phyloP scores from a whole-genome alignment of 192 early-diverging fungal genomes.

The Coemansia sp. region DNA sequence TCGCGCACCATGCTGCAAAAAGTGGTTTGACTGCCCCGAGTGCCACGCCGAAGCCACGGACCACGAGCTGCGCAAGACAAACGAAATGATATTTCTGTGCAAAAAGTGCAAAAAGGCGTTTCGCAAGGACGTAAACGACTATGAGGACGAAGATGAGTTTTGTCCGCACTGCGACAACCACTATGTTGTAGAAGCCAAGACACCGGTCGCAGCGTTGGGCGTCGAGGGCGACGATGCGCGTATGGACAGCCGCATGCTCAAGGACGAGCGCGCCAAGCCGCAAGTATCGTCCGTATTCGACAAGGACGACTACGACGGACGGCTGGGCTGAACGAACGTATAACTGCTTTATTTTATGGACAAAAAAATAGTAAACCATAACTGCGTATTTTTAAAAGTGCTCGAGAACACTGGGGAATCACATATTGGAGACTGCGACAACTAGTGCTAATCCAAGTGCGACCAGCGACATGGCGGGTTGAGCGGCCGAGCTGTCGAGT shows the following conservation, averaged over 20 bases:
- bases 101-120: conserved; percentile 99
- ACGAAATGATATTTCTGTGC: conserved; percentile 94
- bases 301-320: conserved; percentile 28
- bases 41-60: conserved; percentile 82
- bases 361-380: not conserved
- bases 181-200: conserved; percentile 90
- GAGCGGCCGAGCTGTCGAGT: conserved; percentile 28
- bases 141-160: conserved; percentile 93
- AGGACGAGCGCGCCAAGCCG: conserved; percentile 53
- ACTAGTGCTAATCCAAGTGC: conserved; percentile 23
- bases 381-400: not conserved
- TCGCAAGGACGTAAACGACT: conserved; percentile 83
- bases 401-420: not conserved
- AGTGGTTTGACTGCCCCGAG: conserved; percentile 96
- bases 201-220: conserved; percentile 75
- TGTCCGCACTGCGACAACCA: conserved; percentile 99
- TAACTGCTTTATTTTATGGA: not conserved
- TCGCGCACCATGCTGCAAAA: conserved; percentile 88
- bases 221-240: conserved; percentile 94
- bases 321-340: conserved; percentile 34
- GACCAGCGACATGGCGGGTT: conserved; percentile 39
- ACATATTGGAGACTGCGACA: not conserved
- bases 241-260: conserved; percentile 63
- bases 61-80: conserved; percentile 74
- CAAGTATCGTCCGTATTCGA: conserved; percentile 29